Evolutionary conservation across 306 rosid genomes (phyloP), one percentile per base, ranked within the genome.

Genomic region (Alnus glutinosa): DNA sequence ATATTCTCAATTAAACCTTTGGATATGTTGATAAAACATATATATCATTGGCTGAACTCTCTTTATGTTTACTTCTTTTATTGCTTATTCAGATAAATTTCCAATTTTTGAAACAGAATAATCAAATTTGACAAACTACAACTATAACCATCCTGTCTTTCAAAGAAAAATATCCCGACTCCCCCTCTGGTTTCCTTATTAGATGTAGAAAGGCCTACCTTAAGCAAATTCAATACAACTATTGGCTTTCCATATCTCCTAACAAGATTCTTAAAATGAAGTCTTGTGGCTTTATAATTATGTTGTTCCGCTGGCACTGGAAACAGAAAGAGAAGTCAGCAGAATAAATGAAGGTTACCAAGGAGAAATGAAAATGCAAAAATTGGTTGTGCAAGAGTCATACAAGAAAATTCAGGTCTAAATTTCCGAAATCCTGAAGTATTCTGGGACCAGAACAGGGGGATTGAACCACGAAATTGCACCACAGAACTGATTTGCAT

Each of bases 361-460:
- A 67, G 11, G 16, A 67, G 51, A 66, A 67, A 61, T 37, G 46
- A 85, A 13, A 72, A 66, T 15, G 78, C 78, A 59, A 75, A 67
- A 68, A 68, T 42, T 42, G 49, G 72, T 4, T 11, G 16, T 44
- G 62, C 44, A 19, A 16, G 42, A 82, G 62, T 73, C 94, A 11
- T 93, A 96, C 98, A 82, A 88, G 85, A 90, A 76, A 96, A 93
- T 78, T 89, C 94, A 37, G 98, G 99, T 87, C 89, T 93, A 49
- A 96, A 68, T 68, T 68, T 89, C 71, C 86, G 88, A 84, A 96
- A 81, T 9, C 84, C 89, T 23, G 98, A 91, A 78, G 97, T 85
- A 77, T 96, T 97, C 72, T 96, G 98, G 66, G 98, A 90, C 99
- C 99, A 96, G 85, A 93, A 93, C 28, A 95, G 94, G 73, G 99